These are phyloP conservation scores for Durotheca rogersii DNA, from an alignment of 495 filamentous ascomycete genomes.

Conservation along the genomic window DNA sequence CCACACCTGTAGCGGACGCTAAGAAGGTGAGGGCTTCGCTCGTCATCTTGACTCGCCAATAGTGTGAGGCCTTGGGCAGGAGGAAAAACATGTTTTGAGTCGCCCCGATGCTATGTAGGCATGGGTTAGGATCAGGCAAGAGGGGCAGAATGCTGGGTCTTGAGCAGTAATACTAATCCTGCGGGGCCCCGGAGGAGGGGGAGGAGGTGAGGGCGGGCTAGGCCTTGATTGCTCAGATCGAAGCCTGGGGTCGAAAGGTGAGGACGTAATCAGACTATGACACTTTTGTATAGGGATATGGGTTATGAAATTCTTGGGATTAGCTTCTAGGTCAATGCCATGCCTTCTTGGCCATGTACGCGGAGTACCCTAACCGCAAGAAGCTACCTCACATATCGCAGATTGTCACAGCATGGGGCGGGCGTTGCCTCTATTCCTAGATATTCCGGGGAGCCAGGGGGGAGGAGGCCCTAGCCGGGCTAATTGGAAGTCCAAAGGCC, in stretches of 20 bases:
- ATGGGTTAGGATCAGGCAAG: too few species aligned
- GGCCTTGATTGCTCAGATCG: too few species aligned
- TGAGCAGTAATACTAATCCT: conserved; percentile 21
- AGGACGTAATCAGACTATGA: conserved; percentile 22
- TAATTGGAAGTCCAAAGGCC: too few species aligned
- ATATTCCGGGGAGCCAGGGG: conserved; percentile 11
- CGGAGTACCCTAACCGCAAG: conserved; percentile 27
- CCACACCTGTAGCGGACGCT: conserved; percentile 2
- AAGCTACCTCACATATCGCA: conserved; percentile 18
- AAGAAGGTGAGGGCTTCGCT: not conserved
- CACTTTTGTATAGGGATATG: too few species aligned
- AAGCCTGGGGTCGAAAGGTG: conserved; percentile 18
- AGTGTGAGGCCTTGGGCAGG: conserved; percentile 25
- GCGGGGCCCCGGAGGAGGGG: conserved; percentile 27
- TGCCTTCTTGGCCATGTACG: conserved; percentile 2
- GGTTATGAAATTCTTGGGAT: conserved; percentile 23
- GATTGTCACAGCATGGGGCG: conserved; percentile 7
- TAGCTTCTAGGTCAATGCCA: conserved; percentile 20
- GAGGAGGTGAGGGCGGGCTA: too few species aligned
- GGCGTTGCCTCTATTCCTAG: conserved; percentile 4
- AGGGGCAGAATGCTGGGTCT: too few species aligned
- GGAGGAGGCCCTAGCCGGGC: too few species aligned
- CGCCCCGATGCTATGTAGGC: too few species aligned
- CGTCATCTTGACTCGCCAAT: conserved; percentile 4
- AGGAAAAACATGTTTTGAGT: conserved; percentile 13